Conservation (phyloP, 192 early-diverging fungal genomes). For the Linnemannia schmuckeri region DNA sequence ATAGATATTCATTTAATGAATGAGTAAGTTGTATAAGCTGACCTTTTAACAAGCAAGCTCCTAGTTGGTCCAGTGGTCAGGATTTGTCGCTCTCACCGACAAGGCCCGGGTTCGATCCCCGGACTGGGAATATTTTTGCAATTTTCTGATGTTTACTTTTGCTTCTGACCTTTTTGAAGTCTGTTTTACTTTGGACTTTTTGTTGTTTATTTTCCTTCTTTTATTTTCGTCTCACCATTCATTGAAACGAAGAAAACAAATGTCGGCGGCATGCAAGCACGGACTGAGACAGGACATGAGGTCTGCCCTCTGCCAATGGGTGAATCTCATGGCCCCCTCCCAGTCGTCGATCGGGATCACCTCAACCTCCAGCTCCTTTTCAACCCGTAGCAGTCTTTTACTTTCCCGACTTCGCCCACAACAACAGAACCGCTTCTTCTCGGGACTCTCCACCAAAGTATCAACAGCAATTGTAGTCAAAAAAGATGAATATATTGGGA, state of each 20-base stretch:
- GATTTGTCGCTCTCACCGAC: constrained; percentile 58
- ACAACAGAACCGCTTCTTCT: neutral
- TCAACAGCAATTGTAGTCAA: neutral
- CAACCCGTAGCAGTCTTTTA: neutral
- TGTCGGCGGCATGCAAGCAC: neutral
- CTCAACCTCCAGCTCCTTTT: neutral
- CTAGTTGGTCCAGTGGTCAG: constrained; percentile 53
- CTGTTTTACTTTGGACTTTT: neutral
- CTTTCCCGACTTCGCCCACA: constrained; percentile 7
- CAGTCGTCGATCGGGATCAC: neutral
- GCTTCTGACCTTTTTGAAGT: constrained; percentile 2
- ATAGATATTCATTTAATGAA: neutral
- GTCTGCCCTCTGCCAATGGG: neutral
- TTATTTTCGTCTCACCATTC: neutral
- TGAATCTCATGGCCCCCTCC: neutral
- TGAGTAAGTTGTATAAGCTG: neutral
- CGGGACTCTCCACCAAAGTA: neutral
- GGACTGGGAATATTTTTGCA: constrained; percentile 45
- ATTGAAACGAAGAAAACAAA: too few species aligned
- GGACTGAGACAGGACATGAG: neutral
- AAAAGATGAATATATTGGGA: neutral
- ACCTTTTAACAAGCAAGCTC: neutral
- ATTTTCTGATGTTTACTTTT: constrained; percentile 2
- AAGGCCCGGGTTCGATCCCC: constrained; percentile 58
- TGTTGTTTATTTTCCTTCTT: neutral